Evolutionary conservation across 495 filamentous ascomycete species (phyloP).

Genomic region (Penicillium paradoxum): DNA sequence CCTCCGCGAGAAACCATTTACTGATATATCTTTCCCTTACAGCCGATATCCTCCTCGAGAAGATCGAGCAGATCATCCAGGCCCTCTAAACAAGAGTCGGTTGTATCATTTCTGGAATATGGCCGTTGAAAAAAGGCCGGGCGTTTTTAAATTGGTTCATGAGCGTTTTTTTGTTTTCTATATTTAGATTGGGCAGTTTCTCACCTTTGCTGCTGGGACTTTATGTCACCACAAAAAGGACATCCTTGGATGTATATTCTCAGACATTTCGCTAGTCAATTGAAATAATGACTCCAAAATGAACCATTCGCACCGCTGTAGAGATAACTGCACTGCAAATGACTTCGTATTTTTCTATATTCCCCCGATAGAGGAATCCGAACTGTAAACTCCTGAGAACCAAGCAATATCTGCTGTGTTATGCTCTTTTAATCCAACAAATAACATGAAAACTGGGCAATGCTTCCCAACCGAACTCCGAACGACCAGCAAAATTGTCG

Average conservation of each 20-base stretch:
- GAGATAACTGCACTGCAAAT: not conserved
- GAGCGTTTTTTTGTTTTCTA: slow-evolving; percentile 20
- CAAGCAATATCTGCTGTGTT: slow-evolving; percentile 5
- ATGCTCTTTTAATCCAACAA: slow-evolving; percentile 13
- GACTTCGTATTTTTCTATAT: not conserved
- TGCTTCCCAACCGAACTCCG: slow-evolving; percentile 27
- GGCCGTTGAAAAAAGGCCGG: slow-evolving; percentile 5
- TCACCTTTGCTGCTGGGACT: slow-evolving; percentile 15
- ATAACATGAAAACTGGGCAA: slow-evolving; percentile 14
- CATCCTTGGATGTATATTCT: slow-evolving; percentile 11
- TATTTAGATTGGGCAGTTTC: slow-evolving; percentile 1
- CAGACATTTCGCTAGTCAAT: slow-evolving; percentile 18
- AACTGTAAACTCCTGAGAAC: slow-evolving; percentile 4
- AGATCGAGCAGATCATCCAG: slow-evolving; percentile 71
- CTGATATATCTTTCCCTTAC: slow-evolving; percentile 17
- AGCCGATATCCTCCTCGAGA: slow-evolving; percentile 57
- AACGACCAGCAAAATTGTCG: slow-evolving; percentile 12
- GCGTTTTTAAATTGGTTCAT: slow-evolving; percentile 19
- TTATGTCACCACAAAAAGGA: slow-evolving; percentile 18
- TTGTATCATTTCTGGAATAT: slow-evolving; percentile 4
- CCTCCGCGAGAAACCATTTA: not conserved
- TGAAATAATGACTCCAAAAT: slow-evolving; percentile 10
- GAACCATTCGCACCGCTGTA: not conserved
- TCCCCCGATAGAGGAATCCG: not conserved
- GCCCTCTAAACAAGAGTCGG: slow-evolving; percentile 39